A percentile compares a stretch with the other conserved stretches of the same genome.
phyloP scores from a whole-genome alignment of 192 early-diverging fungal species.

The Umbelopsis isabellina region DNA sequence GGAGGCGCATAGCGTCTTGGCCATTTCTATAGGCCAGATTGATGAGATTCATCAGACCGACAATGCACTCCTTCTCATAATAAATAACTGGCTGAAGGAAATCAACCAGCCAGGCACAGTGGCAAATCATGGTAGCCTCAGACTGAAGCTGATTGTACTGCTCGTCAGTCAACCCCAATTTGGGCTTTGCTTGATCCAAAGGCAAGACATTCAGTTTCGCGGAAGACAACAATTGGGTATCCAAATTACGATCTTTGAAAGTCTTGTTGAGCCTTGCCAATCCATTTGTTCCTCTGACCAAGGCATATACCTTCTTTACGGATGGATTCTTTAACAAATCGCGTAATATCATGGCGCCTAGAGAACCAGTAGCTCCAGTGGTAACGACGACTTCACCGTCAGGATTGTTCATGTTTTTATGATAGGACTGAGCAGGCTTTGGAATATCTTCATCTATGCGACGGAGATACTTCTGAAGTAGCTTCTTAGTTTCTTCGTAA shows the following conservation, averaged over 20 bases:
- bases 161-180: constrained; percentile 30
- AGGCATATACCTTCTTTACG: constrained; percentile 34
- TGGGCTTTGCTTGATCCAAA: constrained; percentile 25
- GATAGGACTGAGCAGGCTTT: not conserved
- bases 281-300: constrained; percentile 31
- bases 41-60: constrained; percentile 32
- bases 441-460: constrained; percentile 17
- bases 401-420: not conserved
- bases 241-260: constrained; percentile 30
- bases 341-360: constrained; percentile 36
- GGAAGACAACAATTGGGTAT: constrained; percentile 21
- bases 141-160: constrained; percentile 27
- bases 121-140: constrained; percentile 37
- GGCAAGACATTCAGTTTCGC: constrained; percentile 14
- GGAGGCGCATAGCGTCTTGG: constrained; percentile 29
- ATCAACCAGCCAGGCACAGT: constrained; percentile 43
- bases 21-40: constrained; percentile 26
- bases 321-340: constrained; percentile 27
- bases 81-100: constrained; percentile 38
- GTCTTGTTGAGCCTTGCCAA: constrained; percentile 23
- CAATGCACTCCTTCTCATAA: constrained; percentile 36
- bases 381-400: constrained; percentile 28
- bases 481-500: constrained; percentile 17
- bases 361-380: constrained; percentile 41
- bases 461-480: constrained; percentile 20